Conservation (phyloP, 2,329 filamentous ascomycete species). For the Colletotrichum tamarilloi region DNA sequence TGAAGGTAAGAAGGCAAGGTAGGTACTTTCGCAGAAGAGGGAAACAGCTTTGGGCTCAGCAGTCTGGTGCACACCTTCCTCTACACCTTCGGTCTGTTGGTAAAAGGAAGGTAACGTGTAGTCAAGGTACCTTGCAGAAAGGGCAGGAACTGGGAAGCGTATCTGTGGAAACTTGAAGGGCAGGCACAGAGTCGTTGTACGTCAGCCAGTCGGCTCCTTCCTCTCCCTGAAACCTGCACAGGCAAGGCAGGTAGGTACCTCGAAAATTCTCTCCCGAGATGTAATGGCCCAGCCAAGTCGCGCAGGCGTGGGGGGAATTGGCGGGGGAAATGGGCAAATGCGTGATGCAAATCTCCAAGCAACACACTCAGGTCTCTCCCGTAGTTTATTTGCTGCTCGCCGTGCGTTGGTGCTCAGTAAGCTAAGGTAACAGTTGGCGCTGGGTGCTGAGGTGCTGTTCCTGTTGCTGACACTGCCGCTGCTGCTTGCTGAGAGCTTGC, state of each 20-base stretch:
- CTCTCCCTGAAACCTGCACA: background rate
- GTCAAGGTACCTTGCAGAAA: background rate
- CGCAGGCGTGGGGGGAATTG: background rate
- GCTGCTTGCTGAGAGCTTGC: background rate
- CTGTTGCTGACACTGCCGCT: background rate
- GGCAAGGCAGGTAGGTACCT: background rate
- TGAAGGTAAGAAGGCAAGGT: background rate
- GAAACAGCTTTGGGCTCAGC: background rate
- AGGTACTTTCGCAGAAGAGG: background rate
- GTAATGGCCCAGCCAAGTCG: background rate
- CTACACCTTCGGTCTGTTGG: background rate
- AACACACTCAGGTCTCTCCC: too few species aligned
- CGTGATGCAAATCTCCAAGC: background rate
- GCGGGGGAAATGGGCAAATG: background rate
- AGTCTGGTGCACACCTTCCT: background rate
- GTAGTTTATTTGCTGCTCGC: background rate
- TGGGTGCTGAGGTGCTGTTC: background rate
- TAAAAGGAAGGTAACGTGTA: background rate
- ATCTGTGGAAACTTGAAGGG: background rate
- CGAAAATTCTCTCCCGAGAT: constrained; percentile 9
- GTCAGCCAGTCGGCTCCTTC: background rate
- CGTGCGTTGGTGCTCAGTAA: constrained; percentile 5
- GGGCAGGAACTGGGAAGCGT: background rate
- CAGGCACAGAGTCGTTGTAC: background rate
- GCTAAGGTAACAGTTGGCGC: too few species aligned